Conservation (phyloP, 2,329 filamentous ascomycete species). For the Penicillium sp. region DNA sequence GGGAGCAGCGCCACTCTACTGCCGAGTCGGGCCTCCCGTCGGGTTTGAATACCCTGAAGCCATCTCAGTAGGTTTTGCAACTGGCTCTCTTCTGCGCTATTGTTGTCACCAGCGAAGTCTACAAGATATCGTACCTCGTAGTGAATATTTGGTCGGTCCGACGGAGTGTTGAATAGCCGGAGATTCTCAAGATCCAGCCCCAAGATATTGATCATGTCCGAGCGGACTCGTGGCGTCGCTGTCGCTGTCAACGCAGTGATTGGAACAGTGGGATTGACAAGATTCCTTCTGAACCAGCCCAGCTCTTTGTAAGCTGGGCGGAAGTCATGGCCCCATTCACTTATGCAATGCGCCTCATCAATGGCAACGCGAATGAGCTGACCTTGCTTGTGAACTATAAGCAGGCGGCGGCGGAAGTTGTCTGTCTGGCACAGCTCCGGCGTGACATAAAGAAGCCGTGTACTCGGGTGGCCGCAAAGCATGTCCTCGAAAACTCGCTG, state of each 20-base stretch:
- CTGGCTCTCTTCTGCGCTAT: conserved; percentile 56
- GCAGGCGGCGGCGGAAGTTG: conserved; percentile 71
- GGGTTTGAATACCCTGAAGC: conserved; percentile 69
- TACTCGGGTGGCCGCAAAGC: conserved; percentile 80
- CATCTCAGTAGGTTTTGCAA: conserved; percentile 75
- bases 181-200: conserved; percentile 63
- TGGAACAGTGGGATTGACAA: conserved; percentile 72
- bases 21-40: conserved; percentile 58
- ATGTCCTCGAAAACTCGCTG: conserved; percentile 74
- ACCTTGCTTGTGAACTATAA: conserved; percentile 71
- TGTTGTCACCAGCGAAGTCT: conserved; percentile 30
- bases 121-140: conserved; percentile 72
- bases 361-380: conserved; percentile 87
- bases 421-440: conserved; percentile 81
- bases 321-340: conserved; percentile 97
- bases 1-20: conserved; percentile 20
- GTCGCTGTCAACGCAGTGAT: conserved; percentile 93
- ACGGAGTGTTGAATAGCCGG: conserved; percentile 77
- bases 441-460: conserved; percentile 84
- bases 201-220: conserved; percentile 78
- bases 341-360: conserved; percentile 95
- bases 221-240: conserved; percentile 73
- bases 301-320: conserved; percentile 86
- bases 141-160: conserved; percentile 80
- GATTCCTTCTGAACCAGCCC: conserved; percentile 71